Conservation (phyloP, 164 flowering plant species). For the Magnolia changhungtana region DNA sequence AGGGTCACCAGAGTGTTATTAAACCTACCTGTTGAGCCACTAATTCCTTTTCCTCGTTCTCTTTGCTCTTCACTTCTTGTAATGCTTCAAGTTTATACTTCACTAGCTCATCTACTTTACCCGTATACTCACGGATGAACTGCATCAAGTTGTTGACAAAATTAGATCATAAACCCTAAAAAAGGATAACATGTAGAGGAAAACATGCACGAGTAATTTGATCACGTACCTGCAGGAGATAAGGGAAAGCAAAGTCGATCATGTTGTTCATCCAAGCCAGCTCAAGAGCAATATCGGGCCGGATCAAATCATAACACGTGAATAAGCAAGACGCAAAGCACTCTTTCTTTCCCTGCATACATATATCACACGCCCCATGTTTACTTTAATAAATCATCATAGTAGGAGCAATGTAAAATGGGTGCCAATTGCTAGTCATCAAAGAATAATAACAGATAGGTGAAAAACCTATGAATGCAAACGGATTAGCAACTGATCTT, state of each 20-base stretch:
- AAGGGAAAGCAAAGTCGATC: slow-evolving; percentile 95
- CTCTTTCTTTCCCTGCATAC: slow-evolving; percentile 87
- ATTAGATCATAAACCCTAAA: not conserved
- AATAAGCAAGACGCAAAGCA: slow-evolving; percentile 95
- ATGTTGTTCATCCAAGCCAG: slow-evolving; percentile 97
- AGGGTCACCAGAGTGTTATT: not conserved
- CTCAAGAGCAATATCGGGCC: slow-evolving; percentile 90
- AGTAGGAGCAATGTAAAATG: not conserved
- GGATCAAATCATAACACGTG: slow-evolving; percentile 86
- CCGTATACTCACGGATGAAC: slow-evolving; percentile 82
- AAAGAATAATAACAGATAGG: not conserved
- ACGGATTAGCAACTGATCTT: not conserved
- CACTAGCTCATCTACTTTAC: slow-evolving; percentile 90
- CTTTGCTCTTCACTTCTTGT: slow-evolving; percentile 77
- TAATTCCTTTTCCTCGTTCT: slow-evolving; percentile 84
- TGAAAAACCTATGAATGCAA: not conserved
- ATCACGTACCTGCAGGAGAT: slow-evolving; percentile 72
- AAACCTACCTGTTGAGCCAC: slow-evolving; percentile 80
- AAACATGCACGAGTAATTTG: not conserved
- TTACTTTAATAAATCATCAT: not conserved
- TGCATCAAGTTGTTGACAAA: slow-evolving; percentile 20
- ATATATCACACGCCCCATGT: not conserved
- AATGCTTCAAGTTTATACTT: slow-evolving; percentile 80
- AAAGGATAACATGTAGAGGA: not conserved
- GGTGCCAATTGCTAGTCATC: not conserved